Conservation (phyloP, 345 rosid genomes). For the Linum tenue region DNA sequence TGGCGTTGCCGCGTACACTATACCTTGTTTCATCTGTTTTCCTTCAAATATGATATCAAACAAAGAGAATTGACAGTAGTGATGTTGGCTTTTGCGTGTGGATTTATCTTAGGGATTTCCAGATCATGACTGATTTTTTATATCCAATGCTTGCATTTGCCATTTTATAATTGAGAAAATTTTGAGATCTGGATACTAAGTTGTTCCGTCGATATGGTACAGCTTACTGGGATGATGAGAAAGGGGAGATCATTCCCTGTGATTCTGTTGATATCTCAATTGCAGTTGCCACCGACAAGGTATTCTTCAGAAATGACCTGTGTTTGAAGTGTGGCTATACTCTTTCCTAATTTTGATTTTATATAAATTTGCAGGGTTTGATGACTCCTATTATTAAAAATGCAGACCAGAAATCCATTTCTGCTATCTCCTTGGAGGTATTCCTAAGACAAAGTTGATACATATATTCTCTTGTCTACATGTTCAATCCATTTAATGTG, state of each 20-base stretch:
- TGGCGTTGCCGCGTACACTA: no score
- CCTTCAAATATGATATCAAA: no score
- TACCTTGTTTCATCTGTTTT: no score
- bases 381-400: slow-evolving; percentile 90
- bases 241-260: slow-evolving; percentile 56
- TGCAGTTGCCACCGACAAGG: slow-evolving; percentile 99
- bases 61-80: no score
- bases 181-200: slow-evolving; percentile 10
- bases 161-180: no score
- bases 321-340: slow-evolving; percentile 8
- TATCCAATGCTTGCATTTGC: no score
- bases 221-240: slow-evolving; percentile 79
- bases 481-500: not conserved
- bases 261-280: slow-evolving; percentile 80
- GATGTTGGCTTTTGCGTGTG: no score
- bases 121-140: not conserved
- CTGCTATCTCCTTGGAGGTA: slow-evolving; percentile 83
- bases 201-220: slow-evolving; percentile 21
- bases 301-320: slow-evolving; percentile 20
- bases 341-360: slow-evolving; percentile 17
- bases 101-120: no score
- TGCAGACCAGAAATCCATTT: slow-evolving; percentile 90
- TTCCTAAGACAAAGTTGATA: not conserved
- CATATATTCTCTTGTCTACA: not conserved
- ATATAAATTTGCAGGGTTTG: slow-evolving; percentile 54